Conservation (phyloP, 345 rosid species). For the Carallia brachiata region DNA sequence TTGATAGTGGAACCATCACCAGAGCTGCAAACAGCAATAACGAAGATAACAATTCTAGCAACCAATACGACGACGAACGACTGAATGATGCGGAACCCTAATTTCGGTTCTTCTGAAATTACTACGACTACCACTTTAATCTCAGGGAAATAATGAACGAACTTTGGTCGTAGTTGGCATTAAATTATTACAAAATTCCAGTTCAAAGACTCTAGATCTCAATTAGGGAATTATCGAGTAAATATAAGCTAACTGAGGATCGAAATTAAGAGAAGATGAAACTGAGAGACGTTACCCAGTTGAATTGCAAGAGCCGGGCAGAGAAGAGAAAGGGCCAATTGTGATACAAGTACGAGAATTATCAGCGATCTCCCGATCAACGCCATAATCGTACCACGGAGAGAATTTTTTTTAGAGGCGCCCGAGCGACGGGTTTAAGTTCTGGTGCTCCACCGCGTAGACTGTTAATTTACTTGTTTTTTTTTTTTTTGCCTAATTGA, state of each 20-base stretch:
- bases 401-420: no score
- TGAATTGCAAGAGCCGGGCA: conserved; percentile 41
- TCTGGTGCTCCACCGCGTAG: no score
- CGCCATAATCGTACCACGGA: conserved; percentile 33
- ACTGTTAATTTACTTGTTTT: no score
- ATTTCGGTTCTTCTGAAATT: neutral
- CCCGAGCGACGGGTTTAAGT: no score
- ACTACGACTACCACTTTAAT: no score
- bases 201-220: no score
- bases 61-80: no score
- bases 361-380: conserved; percentile 39
- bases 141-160: neutral
- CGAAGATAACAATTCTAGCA: no score
- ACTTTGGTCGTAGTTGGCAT: neutral
- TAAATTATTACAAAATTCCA: no score
- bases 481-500: no score
- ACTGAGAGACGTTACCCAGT: conserved; percentile 34
- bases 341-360: conserved; percentile 25
- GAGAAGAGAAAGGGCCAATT: conserved; percentile 30
- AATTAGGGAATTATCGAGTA: no score
- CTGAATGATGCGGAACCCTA: conserved; percentile 7
- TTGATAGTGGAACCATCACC: conserved; percentile 65
- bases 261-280: neutral
- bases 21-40: conserved; percentile 29
- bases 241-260: neutral